phyloP scores from a whole-genome alignment of 140 eudicot genomes.

The Senecio squalidus region DNA sequence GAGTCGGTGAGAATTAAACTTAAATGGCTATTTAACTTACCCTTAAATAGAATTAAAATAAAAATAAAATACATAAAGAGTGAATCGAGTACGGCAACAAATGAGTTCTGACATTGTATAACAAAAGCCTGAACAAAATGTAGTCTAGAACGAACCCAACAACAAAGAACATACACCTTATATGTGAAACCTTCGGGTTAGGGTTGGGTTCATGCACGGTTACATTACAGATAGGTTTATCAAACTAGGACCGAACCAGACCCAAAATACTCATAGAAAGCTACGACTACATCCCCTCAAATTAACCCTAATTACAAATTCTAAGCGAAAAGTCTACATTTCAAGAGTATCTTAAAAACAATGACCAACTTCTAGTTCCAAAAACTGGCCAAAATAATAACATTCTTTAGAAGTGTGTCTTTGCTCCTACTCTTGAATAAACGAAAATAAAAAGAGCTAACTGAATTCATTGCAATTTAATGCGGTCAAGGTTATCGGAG shows the following conservation, averaged over 20 bases:
- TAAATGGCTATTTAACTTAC: too few relatives aligned
- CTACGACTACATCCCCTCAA: neutral
- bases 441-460: neutral
- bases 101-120: too few relatives aligned
- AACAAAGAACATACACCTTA: too few relatives aligned
- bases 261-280: neutral
- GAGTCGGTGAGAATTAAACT: too few relatives aligned
- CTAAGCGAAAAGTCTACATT: constrained; percentile 19
- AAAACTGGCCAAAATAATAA: constrained; percentile 1
- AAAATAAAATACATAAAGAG: too few relatives aligned
- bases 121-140: too few relatives aligned
- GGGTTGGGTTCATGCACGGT: too few relatives aligned
- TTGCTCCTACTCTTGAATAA: constrained; percentile 18
- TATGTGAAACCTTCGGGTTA: too few relatives aligned
- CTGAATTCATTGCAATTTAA: constrained; percentile 41
- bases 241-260: neutral
- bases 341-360: constrained; percentile 16
- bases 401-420: constrained; percentile 11
- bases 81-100: too few relatives aligned
- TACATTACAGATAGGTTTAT: too few relatives aligned
- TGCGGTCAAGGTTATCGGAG: constrained; percentile 68
- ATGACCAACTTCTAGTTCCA: constrained; percentile 5
- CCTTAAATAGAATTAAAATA: too few relatives aligned
- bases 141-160: too few relatives aligned
- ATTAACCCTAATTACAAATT: constrained; percentile 19